These are phyloP conservation scores for Echites panduratus DNA, from an alignment of 257 asterid genomes.

Conservation along the genomic window DNA sequence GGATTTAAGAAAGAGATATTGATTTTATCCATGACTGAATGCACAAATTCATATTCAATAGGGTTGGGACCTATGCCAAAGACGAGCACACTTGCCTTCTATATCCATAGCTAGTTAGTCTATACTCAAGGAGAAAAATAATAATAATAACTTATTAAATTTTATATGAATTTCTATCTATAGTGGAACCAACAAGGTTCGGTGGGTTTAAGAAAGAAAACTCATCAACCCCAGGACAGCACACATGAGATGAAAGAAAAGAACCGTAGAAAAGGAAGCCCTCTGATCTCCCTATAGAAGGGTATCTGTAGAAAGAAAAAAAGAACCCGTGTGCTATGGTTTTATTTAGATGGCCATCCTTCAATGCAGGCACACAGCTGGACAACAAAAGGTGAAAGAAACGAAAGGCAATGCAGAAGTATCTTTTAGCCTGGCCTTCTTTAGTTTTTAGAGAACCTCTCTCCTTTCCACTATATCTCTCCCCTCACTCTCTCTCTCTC, in stretches of 20 bases:
- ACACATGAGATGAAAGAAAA: constrained; percentile 6
- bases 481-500: neutral
- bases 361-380: constrained; percentile 11
- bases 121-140: no score
- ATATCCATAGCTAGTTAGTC: no score
- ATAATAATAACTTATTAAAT: no score
- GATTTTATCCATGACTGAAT: no score
- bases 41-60: no score
- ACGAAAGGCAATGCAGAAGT: constrained; percentile 8
- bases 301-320: neutral
- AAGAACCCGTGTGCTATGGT: neutral
- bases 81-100: no score
- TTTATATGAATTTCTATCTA: no score
- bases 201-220: neutral
- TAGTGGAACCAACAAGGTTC: constrained; percentile 6
- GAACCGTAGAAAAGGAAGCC: constrained; percentile 3
- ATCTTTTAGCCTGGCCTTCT: constrained; percentile 14
- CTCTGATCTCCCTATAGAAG: neutral
- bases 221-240: neutral
- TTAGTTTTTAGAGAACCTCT: neutral
- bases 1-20: no score
- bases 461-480: constrained; percentile 4
- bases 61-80: no score
- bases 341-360: constrained; percentile 8
- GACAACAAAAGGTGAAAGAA: neutral